Base-by-base conservation (phyloP, 2,329 filamentous ascomycete genomes). In the Coniella lustricola region DNA sequence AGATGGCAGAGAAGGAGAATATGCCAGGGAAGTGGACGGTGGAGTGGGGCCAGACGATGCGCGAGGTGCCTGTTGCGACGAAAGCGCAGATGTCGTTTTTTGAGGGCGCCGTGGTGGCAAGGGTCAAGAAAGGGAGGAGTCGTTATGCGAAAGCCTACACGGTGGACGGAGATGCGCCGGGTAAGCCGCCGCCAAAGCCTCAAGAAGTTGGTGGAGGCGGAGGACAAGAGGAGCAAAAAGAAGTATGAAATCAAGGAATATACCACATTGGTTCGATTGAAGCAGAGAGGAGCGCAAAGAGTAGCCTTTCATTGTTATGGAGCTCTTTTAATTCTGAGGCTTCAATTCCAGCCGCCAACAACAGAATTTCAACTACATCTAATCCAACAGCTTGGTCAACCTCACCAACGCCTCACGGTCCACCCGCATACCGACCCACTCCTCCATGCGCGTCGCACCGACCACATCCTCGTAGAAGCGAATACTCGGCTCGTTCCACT, bases 401-500 rank as follows among this genome's bases (percentile, higher is more conserved):
- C 76, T 82, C 22, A 63, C 67, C 65, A 91, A 61, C 1, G 67
- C 77, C 14, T 85, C 77, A 3, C 82, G 78, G 50, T 90, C 85
- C 1, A 90, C 81, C 31, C 87, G 76, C 79, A 91, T 82, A 2
- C 79, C 79, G 14, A 87, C 76, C 87, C 86, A 91, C 50, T 85
- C 83, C 52, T 72, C 70, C 82, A 84, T 81, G 55, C 72, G 69
- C 56, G 67, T 72, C 1, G 86, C 87, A 1, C 87, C 87, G 45
- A 83, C 76, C 18, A 52, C 43, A 51, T 72, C 75, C 65, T 83
- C 74, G 63, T 97, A 97, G 61, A 97, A 96, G 58, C 82, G 74
- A 69, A 97, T 86, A 64, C 85, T 90, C 7, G 88, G 87, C 72
- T 87, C 80, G 62, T 97, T 97, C 90, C 90, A 95, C 69, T 87